Percentiles rank a stretch among this genome's conserved stretches.
Conservation (phyloP, 805 yeast genomes). For the Pichia cabralensis region DNA sequence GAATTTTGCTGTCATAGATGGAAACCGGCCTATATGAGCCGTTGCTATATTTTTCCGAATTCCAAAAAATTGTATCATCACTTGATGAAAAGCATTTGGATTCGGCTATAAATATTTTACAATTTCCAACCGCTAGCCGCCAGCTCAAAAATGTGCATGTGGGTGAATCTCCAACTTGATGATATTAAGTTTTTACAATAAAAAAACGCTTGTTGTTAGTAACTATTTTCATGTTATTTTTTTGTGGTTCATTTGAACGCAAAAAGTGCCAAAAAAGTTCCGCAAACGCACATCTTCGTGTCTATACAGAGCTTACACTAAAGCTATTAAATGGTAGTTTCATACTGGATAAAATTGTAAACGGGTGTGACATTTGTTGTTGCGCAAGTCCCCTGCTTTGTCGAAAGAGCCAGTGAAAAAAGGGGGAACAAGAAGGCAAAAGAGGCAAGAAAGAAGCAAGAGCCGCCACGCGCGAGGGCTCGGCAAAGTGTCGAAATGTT, state of each 20-base stretch:
- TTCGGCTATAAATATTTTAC: constrained; percentile 12
- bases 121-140: constrained; percentile 17
- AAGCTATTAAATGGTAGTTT: no score
- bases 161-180: constrained; percentile 25
- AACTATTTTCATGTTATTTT: no score
- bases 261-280: not conserved
- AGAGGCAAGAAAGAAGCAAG: no score
- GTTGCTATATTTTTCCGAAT: constrained; percentile 5
- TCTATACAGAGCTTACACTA: no score
- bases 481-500: no score
- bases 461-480: no score
- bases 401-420: no score
- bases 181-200: not conserved
- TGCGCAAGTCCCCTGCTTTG: no score
- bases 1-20: not conserved
- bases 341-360: constrained; percentile 10
- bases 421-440: no score
- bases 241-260: no score
- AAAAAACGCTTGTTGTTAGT: no score
- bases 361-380: constrained; percentile 3
- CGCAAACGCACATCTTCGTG: no score
- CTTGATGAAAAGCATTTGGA: not conserved
- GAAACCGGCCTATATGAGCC: constrained; percentile 2
- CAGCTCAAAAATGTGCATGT: constrained; percentile 22
- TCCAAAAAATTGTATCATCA: constrained; percentile 6